phyloP scores from a whole-genome alignment of 179 eudicot genomes.

The Sideroxylon spinosum region DNA sequence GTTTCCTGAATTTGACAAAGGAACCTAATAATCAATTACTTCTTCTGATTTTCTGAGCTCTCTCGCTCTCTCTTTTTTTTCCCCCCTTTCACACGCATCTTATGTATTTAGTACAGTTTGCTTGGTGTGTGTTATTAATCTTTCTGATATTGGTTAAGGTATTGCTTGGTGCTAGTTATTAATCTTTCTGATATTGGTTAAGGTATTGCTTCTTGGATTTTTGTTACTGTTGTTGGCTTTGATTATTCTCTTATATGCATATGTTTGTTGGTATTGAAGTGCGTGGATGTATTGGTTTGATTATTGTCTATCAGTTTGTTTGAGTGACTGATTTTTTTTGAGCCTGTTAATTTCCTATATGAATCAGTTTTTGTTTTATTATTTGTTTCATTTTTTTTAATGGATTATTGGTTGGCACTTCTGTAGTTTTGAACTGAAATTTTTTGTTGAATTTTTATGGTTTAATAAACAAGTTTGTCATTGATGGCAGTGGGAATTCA shows the following conservation, averaged over 20 bases:
- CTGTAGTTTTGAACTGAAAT: background rate
- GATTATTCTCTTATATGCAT: background rate
- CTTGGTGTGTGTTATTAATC: no score
- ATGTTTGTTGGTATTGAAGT: background rate
- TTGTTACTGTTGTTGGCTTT: background rate
- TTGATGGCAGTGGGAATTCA: slow-evolving; percentile 1
- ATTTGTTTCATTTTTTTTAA: no score
- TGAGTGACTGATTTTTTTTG: background rate
- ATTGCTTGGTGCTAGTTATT: no score
- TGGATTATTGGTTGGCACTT: background rate
- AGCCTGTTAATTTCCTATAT: no score
- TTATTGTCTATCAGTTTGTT: background rate
- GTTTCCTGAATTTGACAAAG: background rate
- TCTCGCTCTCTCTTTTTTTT: background rate
- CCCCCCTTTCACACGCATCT: background rate
- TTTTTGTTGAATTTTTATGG: background rate
- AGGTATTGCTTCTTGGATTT: background rate
- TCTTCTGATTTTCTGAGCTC: background rate
- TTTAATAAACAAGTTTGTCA: background rate
- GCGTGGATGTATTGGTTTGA: background rate
- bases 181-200: background rate
- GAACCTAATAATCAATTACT: background rate
- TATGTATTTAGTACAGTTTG: background rate
- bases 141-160: background rate
- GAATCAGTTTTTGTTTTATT: background rate